These are phyloP conservation scores for Aspergillus brunneoviolaceus DNA, from an alignment of 2,329 filamentous ascomycete genomes.

Conservation along the genomic window DNA sequence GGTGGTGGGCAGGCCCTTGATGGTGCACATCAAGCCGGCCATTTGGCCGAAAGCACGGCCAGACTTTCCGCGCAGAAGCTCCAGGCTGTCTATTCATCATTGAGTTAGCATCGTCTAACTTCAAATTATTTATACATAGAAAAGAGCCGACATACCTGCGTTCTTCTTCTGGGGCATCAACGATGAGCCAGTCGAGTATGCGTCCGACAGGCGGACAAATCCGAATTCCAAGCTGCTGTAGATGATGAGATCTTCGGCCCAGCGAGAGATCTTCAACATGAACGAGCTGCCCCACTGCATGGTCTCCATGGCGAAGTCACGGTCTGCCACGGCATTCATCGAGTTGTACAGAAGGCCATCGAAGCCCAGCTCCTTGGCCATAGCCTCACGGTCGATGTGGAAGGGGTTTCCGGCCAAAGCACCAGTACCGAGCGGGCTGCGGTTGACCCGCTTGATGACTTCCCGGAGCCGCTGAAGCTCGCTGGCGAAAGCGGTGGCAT, in stretches of 20 bases:
- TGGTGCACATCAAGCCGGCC: constrained; percentile 73
- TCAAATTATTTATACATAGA: background rate
- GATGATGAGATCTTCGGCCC: constrained; percentile 83
- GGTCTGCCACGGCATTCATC: constrained; percentile 71
- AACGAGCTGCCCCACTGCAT: constrained; percentile 77
- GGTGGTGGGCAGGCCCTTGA: constrained; percentile 73
- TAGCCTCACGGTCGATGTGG: constrained; percentile 73
- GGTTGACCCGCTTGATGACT: constrained; percentile 72
- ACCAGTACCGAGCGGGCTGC: constrained; percentile 68
- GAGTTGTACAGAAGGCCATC: constrained; percentile 73
- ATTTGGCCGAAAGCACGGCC: constrained; percentile 78
- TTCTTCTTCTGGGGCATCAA: constrained; percentile 88
- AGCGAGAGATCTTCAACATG: constrained; percentile 76
- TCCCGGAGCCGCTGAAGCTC: constrained; percentile 78
- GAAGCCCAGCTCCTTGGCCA: constrained; percentile 80
- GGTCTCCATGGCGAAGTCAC: constrained; percentile 79
- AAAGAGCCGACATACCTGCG: constrained; percentile 30
- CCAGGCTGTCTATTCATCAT: constrained; percentile 59
- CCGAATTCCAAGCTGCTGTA: constrained; percentile 75
- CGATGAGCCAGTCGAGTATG: constrained; percentile 73
- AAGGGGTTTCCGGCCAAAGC: constrained; percentile 82
- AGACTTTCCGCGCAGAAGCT: constrained; percentile 73
- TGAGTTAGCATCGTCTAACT: background rate
- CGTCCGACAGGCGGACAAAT: constrained; percentile 73
- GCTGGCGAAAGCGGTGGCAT: constrained; percentile 67